These are phyloP conservation scores for Didymella sp. DNA, from an alignment of 2,329 filamentous ascomycete genomes.

Conservation along the genomic window DNA sequence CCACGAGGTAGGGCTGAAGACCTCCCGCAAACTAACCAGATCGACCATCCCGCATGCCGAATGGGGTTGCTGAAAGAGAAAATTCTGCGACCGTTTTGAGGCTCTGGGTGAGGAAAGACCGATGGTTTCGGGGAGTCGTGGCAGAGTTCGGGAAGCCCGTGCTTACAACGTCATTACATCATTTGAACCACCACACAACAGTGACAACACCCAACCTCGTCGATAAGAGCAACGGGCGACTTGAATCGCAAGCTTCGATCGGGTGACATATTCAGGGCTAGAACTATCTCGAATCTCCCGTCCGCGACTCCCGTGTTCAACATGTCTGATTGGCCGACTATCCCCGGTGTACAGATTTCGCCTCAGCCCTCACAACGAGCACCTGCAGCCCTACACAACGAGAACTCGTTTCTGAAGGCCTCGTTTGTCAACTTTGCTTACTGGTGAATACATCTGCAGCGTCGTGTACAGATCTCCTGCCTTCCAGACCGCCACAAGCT, in stretches of 20 bases:
- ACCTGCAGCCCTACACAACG: slow-evolving; percentile 2
- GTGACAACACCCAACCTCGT: slow-evolving; percentile 2
- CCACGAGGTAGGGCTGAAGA: slow-evolving; percentile 1
- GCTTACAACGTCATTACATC: slow-evolving; percentile 7
- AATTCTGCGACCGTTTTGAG: slow-evolving; percentile 4
- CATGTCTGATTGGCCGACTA: slow-evolving; percentile 14
- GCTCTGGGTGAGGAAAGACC: slow-evolving; percentile 4
- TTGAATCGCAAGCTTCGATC: slow-evolving; percentile 3
- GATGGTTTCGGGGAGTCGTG: background rate
- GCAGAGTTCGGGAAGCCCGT: background rate
- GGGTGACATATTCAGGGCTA: background rate
- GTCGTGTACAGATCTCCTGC: background rate
- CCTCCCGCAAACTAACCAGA: background rate
- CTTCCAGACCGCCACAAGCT: background rate
- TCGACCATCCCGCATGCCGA: background rate
- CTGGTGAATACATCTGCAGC: slow-evolving; percentile 1
- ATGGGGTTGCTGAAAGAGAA: background rate
- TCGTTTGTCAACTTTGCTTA: background rate
- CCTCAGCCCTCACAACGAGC: slow-evolving; percentile 2
- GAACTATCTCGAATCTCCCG: slow-evolving; percentile 9
- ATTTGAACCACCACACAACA: background rate
- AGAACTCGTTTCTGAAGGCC: background rate
- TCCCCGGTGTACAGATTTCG: slow-evolving; percentile 8
- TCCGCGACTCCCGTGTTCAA: background rate
- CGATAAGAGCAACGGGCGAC: background rate